phyloP scores from a whole-genome alignment of 345 rosid genomes.

The Clausena lansium region DNA sequence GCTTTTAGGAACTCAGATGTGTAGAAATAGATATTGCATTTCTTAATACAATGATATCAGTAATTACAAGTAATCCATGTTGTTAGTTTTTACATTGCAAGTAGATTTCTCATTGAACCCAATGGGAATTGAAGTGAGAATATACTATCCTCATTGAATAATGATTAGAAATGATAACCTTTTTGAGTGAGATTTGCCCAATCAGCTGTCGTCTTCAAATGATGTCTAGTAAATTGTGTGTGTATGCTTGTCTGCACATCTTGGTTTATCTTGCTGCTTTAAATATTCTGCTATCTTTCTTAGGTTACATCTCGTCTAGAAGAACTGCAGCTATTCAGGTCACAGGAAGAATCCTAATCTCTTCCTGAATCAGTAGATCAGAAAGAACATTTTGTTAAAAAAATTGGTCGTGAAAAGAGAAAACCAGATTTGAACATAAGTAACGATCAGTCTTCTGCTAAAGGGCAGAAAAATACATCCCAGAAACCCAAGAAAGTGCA shows the following conservation, averaged over 20 bases:
- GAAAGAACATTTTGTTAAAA: constrained; percentile 39
- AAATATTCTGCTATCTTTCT: constrained; percentile 7
- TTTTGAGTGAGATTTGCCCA: not conserved
- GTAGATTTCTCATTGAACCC: not conserved
- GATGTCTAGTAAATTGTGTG: not conserved
- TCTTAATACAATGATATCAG: not conserved
- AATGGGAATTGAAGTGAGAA: not conserved
- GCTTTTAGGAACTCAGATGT: not conserved
- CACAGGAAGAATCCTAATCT: constrained; percentile 57
- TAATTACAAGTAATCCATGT: not conserved
- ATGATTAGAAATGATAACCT: not conserved
- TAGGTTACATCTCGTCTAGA: constrained; percentile 87
- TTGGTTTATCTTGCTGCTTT: not conserved
- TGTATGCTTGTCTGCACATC: not conserved
- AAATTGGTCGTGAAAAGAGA: constrained; percentile 63
- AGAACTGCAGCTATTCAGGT: constrained; percentile 59
- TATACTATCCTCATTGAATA: not conserved
- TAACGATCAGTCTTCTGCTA: constrained; percentile 67
- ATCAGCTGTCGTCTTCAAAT: not conserved
- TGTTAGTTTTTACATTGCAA: too few species aligned
- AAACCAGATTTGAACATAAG: constrained; percentile 41
- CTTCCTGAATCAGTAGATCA: constrained; percentile 33
- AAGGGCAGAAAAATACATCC: constrained; percentile 52
- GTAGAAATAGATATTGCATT: not conserved
- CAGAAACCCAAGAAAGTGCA: constrained; percentile 37